Evolutionary conservation across 306 rosid genomes (phyloP), one percentile per base, ranked within the genome.

Genomic region (Vachellia pachyceras): DNA sequence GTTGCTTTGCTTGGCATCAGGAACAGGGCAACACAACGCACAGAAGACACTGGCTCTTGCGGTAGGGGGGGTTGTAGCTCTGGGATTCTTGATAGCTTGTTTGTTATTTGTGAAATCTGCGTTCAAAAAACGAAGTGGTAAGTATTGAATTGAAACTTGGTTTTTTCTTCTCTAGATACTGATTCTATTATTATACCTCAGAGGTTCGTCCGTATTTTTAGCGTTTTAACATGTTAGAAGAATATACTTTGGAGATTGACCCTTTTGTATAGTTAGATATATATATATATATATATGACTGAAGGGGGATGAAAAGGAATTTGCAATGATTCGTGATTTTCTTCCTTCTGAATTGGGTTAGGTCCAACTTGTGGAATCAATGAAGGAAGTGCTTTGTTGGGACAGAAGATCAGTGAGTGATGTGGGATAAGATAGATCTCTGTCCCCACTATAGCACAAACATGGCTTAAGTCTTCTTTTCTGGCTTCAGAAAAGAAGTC

Each of bases 41-140:
- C 97, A 88, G 65, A 95, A 85, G 82, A 93, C 94, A 13, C 92
- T 86, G 58, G 99, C 99, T 17, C 77, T 95, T 84, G 97, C 89
- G 13, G 92, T 95, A 25, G 99, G 99, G 83, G 98, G 98, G 73
- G 73, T 95, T 35, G 98, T 97, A 50, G 93, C 91, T 11, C 39
- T 93, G 57, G 99, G 92, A 13, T 91, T 93, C 82, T 33, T 91
- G n/a, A 70, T 93, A 77, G 98, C 76, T 40, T 95, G 93, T 74
- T 71, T 93, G 85, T 29, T 95, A 64, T 95, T 82, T 83, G 67
- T 84, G 9, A 91, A 76, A 79, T 86, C 92, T 9, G 73, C 63
- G 47, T 13, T 95, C 36, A 95, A 89, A 87, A 95, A 72, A 83
- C 85, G 61, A 58, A 46, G 87, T 72, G 84, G 90, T 29, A 95